phyloP scores from a whole-genome alignment of 2,329 filamentous ascomycete species.

The Akanthomyces lecanii region DNA sequence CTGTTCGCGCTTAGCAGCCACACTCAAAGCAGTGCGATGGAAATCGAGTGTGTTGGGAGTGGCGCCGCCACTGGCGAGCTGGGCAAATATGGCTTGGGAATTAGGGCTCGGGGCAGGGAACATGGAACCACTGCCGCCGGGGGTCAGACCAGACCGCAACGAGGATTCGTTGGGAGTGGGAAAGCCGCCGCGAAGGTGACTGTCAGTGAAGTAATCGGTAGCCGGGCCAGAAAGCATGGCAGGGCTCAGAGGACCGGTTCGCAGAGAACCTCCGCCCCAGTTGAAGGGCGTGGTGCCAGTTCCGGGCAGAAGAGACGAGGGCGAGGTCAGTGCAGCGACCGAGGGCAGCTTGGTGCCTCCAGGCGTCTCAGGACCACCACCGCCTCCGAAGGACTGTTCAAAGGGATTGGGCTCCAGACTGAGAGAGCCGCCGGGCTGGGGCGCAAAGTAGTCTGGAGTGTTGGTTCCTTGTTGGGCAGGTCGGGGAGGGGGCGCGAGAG shows the following conservation, averaged over 20 bases:
- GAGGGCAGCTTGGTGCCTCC: slow-evolving; percentile 80
- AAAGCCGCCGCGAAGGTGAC: slow-evolving; percentile 75
- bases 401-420: slow-evolving; percentile 92
- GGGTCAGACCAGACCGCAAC: slow-evolving; percentile 83
- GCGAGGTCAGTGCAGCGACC: slow-evolving; percentile 86
- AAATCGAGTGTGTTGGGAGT: slow-evolving; percentile 93
- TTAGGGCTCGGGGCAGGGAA: slow-evolving; percentile 89
- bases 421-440: slow-evolving; percentile 51
- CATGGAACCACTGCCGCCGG: slow-evolving; percentile 94
- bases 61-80: slow-evolving; percentile 72
- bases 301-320: slow-evolving; percentile 73
- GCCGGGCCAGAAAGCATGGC: slow-evolving; percentile 90
- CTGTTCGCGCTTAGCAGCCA: slow-evolving; percentile 59
- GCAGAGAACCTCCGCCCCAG: slow-evolving; percentile 79
- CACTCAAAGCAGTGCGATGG: slow-evolving; percentile 84
- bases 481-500: slow-evolving; percentile 67
- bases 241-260: slow-evolving; percentile 89
- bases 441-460: slow-evolving; percentile 66
- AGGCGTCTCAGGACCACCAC: slow-evolving; percentile 68
- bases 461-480: slow-evolving; percentile 51
- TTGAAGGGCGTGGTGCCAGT: slow-evolving; percentile 68
- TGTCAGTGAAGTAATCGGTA: slow-evolving; percentile 84
- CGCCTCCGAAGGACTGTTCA: slow-evolving; percentile 80
- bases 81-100: slow-evolving; percentile 76
- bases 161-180: slow-evolving; percentile 97